Evolutionary conservation across 2,329 filamentous ascomycete species (phyloP).

Genomic region (Fusarium torulosum): DNA sequence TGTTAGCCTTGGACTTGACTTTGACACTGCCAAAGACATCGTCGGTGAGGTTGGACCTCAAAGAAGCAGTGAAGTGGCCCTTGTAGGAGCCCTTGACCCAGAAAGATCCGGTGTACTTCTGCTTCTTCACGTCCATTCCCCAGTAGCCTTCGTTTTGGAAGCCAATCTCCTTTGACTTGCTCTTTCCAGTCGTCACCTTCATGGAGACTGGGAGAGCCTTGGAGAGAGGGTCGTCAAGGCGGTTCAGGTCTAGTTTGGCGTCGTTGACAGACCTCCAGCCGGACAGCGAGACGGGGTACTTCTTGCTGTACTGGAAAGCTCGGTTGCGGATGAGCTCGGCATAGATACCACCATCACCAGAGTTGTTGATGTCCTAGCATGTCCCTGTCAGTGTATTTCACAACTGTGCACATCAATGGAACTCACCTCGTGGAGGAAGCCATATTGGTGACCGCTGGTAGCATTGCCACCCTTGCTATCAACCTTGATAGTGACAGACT

Average conservation of each 20-base stretch:
- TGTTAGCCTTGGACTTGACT: constrained; percentile 58
- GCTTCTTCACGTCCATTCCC: constrained; percentile 66
- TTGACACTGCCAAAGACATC: constrained; percentile 61
- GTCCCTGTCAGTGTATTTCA: background rate
- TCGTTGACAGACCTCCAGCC: constrained; percentile 60
- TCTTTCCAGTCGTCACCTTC: constrained; percentile 54
- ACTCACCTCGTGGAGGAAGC: constrained; percentile 59
- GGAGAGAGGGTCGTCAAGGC: constrained; percentile 62
- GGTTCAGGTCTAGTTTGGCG: constrained; percentile 61
- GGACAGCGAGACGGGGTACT: constrained; percentile 58
- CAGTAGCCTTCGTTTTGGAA: constrained; percentile 68
- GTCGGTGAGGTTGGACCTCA: constrained; percentile 59
- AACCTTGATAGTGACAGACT: constrained; percentile 55
- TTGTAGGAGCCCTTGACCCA: constrained; percentile 64
- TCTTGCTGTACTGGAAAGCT: constrained; percentile 71
- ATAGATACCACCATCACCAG: constrained; percentile 79
- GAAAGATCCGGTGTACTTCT: constrained; percentile 64
- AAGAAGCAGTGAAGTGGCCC: constrained; percentile 61
- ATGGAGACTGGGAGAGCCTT: constrained; percentile 65
- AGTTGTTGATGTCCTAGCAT: constrained; percentile 72
- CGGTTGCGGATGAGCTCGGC: constrained; percentile 78
- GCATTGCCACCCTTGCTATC: constrained; percentile 56
- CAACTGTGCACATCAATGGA: background rate
- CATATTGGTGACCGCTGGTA: constrained; percentile 60
- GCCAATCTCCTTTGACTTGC: constrained; percentile 55